Conservation (phyloP, 257 asterid species). For the Lycium ferocissimum region DNA sequence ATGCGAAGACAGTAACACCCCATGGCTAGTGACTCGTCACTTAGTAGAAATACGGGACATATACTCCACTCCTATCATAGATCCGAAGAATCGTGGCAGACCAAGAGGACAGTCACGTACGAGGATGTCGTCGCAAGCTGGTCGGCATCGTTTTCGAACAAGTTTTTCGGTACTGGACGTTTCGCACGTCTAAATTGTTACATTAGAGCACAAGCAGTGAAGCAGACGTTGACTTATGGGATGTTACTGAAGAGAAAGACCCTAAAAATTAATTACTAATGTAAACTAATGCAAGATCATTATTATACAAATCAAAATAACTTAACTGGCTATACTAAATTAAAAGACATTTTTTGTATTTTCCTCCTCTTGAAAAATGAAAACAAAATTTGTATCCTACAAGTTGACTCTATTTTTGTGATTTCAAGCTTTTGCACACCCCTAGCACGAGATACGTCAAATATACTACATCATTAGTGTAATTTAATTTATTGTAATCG, state of each 20-base stretch:
- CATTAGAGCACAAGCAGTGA: constrained; percentile 38
- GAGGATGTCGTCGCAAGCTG: not conserved
- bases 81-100: constrained; percentile 49
- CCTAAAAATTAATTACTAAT: not conserved
- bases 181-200: constrained; percentile 44
- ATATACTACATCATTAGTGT: too few species aligned
- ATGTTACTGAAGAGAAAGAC: constrained; percentile 33
- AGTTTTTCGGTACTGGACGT: constrained; percentile 56
- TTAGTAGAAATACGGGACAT: constrained; percentile 57
- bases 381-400: too few species aligned
- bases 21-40: constrained; percentile 32
- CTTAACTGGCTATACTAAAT: too few species aligned
- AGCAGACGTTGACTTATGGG: constrained; percentile 48
- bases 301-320: too few species aligned
- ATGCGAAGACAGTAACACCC: not conserved
- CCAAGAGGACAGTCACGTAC: constrained; percentile 5
- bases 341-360: too few species aligned
- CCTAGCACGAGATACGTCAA: too few species aligned
- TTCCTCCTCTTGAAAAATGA: too few species aligned
- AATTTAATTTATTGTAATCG: too few species aligned
- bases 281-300: too few species aligned
- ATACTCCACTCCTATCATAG: constrained; percentile 38
- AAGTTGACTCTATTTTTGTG: too few species aligned
- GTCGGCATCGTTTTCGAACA: constrained; percentile 40
- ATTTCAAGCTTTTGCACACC: not conserved